Conservation (phyloP, 116 monocot species). For the Posidonia oceanica region DNA sequence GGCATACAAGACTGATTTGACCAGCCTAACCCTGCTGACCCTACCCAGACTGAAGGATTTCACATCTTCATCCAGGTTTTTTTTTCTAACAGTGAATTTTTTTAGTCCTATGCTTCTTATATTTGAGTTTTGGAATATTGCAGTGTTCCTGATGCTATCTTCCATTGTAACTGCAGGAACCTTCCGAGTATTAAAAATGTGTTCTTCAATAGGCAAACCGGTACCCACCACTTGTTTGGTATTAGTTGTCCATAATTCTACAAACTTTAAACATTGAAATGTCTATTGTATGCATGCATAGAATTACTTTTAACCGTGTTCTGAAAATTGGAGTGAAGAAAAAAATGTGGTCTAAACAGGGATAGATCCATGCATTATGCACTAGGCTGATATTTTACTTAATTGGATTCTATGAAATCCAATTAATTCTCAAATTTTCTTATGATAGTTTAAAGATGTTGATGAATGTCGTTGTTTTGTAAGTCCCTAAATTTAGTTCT, state of each 20-base stretch:
- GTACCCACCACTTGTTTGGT: constrained; percentile 19
- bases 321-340: too few species aligned
- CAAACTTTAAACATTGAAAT: background rate
- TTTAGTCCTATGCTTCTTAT: background rate
- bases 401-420: too few species aligned
- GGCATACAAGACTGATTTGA: constrained; percentile 88
- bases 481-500: too few species aligned
- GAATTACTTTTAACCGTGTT: background rate
- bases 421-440: too few species aligned
- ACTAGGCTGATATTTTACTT: too few species aligned
- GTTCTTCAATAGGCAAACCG: constrained; percentile 23
- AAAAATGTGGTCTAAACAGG: too few species aligned
- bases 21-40: constrained; percentile 74
- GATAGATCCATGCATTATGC: constrained; percentile 12
- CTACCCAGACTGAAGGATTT: constrained; percentile 76
- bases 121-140: background rate
- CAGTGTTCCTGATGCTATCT: background rate
- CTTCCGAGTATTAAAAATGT: constrained; percentile 17
- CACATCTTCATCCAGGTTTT: constrained; percentile 68
- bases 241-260: background rate
- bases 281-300: background rate
- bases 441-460: too few species aligned
- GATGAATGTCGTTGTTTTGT: too few species aligned
- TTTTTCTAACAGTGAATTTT: background rate
- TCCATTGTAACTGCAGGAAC: constrained; percentile 11